Percentiles rank a stretch among this genome's conserved stretches.
phyloP scores from a whole-genome alignment of 345 rosid genomes.

The Rhodamnia rubescens region DNA sequence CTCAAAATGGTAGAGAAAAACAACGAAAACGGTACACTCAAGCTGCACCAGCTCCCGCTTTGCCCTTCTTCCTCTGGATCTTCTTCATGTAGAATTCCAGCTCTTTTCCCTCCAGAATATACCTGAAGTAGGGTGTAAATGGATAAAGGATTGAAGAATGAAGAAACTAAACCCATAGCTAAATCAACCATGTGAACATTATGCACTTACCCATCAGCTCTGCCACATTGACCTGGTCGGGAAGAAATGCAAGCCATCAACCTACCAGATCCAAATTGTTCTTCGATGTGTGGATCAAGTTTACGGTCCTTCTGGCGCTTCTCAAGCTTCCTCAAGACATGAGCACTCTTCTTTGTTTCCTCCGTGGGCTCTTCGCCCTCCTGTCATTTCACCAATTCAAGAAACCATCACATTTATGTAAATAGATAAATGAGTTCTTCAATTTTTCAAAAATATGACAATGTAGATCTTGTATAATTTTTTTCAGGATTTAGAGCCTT shows the following conservation, averaged over 20 bases:
- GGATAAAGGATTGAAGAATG: not conserved
- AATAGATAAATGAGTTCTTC: not conserved
- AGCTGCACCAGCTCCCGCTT: conserved; percentile 17
- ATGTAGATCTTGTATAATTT: not conserved
- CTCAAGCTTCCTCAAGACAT: conserved; percentile 36
- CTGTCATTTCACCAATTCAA: conserved; percentile 5
- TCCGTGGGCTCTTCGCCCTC: conserved; percentile 25
- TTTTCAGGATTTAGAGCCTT: not conserved
- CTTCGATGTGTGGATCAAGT: conserved; percentile 41
- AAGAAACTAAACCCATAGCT: not conserved
- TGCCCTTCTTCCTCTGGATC: conserved; percentile 38
- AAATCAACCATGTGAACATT: not conserved
- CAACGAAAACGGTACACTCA: not conserved
- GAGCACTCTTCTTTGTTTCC: conserved; percentile 43
- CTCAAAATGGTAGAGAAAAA: not conserved
- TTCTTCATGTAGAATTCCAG: conserved; percentile 39
- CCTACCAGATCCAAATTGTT: conserved; percentile 41
- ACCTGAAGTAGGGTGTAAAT: conserved; percentile 4
- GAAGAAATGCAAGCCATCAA: conserved; percentile 46
- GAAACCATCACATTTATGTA: not conserved
- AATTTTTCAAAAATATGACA: not conserved
- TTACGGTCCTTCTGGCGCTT: conserved; percentile 31
- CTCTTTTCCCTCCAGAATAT: conserved; percentile 37
- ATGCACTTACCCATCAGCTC: conserved; percentile 38
- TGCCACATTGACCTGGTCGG: conserved; percentile 48